These are phyloP conservation scores for Chalciporus pseudorubinellus DNA, from an alignment of 768 basidiomycete genomes.

Conservation along the genomic window DNA sequence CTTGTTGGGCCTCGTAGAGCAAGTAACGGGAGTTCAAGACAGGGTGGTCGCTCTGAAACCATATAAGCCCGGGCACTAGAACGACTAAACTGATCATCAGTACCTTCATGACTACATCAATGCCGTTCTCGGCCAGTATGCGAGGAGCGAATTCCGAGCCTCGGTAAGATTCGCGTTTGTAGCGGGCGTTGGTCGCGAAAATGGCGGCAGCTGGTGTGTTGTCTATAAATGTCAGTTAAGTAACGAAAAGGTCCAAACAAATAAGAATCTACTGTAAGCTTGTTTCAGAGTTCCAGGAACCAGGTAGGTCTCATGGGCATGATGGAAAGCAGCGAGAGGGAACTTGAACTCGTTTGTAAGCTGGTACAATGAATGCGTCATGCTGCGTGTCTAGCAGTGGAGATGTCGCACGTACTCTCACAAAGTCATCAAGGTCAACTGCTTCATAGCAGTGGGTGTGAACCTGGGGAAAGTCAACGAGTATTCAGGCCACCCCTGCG, in stretches of 20 bases:
- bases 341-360: slow-evolving; percentile 91
- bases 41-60: slow-evolving; percentile 48
- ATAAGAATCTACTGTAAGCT: slow-evolving; percentile 43
- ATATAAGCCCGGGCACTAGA: slow-evolving; percentile 5
- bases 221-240: slow-evolving; percentile 28
- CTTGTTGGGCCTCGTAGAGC: slow-evolving; percentile 60
- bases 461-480: slow-evolving; percentile 15
- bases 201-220: slow-evolving; percentile 71
- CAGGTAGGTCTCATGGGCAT: slow-evolving; percentile 89
- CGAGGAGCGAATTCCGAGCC: slow-evolving; percentile 64
- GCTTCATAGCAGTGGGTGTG: slow-evolving; percentile 49
- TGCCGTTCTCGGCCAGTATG: slow-evolving; percentile 54
- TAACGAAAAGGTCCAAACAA: neutral
- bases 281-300: slow-evolving; percentile 78
- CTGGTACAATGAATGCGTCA: slow-evolving; percentile 34
- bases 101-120: slow-evolving; percentile 62
- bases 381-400: neutral
- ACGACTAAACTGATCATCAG: slow-evolving; percentile 26
- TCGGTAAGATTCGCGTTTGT: slow-evolving; percentile 61
- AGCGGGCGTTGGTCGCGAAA: slow-evolving; percentile 74
- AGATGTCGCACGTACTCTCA: slow-evolving; percentile 48
- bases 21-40: slow-evolving; percentile 55
- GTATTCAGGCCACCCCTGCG: neutral
- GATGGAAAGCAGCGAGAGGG: slow-evolving; percentile 77
- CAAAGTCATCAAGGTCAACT: slow-evolving; percentile 67